These are phyloP conservation scores for Wickerhamiella parazyma DNA, from an alignment of 805 yeast genomes.

Conservation along the genomic window DNA sequence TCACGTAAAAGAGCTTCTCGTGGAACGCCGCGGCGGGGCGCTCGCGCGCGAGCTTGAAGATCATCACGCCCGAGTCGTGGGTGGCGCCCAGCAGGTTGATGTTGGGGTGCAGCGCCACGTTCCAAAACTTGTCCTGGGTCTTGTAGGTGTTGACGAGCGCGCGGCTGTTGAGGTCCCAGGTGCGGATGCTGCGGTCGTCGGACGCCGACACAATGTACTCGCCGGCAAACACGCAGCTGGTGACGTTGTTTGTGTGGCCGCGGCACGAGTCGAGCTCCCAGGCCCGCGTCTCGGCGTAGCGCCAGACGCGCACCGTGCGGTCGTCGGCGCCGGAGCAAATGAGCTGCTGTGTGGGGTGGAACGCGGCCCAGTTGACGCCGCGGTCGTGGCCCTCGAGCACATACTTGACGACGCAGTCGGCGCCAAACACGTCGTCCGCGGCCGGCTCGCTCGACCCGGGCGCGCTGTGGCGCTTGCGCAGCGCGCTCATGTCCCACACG, in stretches of 20 bases:
- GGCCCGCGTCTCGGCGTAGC: constrained; percentile 94
- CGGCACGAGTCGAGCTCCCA: constrained; percentile 99
- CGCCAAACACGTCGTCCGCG: constrained; percentile 67
- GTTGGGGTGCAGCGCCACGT: constrained; percentile 73
- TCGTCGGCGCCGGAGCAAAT: constrained; percentile 96
- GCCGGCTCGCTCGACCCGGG: constrained; percentile 21
- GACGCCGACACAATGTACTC: constrained; percentile 80
- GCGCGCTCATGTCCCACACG: constrained; percentile 95
- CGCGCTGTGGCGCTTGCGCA: constrained; percentile 91
- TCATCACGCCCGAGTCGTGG: constrained; percentile 96
- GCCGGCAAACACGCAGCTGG: constrained; percentile 84
- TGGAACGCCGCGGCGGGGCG: constrained; percentile 66
- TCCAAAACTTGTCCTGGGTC: constrained; percentile 95
- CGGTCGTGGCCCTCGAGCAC: constrained; percentile 96
- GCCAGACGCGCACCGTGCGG: constrained; percentile 87
- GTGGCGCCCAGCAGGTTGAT: constrained; percentile 92
- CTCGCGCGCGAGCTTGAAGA: constrained; percentile 92
- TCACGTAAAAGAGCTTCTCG: constrained; percentile 53
- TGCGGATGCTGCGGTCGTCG: constrained; percentile 90
- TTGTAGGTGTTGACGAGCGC: constrained; percentile 88
- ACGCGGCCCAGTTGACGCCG: constrained; percentile 97
- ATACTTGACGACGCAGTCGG: constrained; percentile 85
- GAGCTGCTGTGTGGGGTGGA: constrained; percentile 92
- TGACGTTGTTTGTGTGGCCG: constrained; percentile 91
- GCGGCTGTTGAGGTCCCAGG: constrained; percentile 93